A percentile compares a stretch with the other conserved stretches of the same genome.
Evolutionary conservation across 257 asterid species (phyloP).

Genomic region (Solanum corneliomulleri): DNA sequence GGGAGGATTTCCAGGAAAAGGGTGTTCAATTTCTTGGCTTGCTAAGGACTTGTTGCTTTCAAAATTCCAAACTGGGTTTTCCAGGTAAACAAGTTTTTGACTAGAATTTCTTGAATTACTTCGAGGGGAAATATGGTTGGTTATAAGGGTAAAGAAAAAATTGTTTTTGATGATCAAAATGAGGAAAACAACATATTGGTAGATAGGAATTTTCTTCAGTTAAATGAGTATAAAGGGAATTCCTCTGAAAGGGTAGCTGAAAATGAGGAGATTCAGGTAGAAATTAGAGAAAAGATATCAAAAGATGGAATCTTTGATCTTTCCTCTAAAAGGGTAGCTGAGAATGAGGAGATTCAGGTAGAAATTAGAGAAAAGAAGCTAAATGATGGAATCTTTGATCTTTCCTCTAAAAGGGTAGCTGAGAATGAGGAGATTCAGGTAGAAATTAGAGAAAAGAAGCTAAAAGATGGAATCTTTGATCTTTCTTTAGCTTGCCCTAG

Average conservation of each 20-base stretch:
- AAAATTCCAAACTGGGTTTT: not conserved
- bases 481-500: conserved; percentile 70
- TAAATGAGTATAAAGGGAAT: conserved; percentile 42
- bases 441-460: conserved; percentile 59
- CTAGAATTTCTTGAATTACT: conserved; percentile 29
- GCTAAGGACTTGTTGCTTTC: not conserved
- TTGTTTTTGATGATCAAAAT: conserved; percentile 50
- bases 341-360: conserved; percentile 17
- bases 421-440: conserved; percentile 29
- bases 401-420: conserved; percentile 46
- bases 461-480: conserved; percentile 71
- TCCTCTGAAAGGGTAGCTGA: conserved; percentile 54
- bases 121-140: conserved; percentile 25
- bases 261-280: conserved; percentile 24
- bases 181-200: conserved; percentile 44
- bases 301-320: conserved; percentile 41
- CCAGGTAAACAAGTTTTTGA: not conserved
- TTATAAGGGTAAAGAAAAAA: conserved; percentile 56
- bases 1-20: not conserved
- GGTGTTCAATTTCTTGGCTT: not conserved
- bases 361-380: conserved; percentile 52
- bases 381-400: conserved; percentile 42
- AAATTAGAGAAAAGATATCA: conserved; percentile 49
- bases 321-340: conserved; percentile 54
- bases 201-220: conserved; percentile 74